These are phyloP conservation scores for Phylloporus sp. DNA, from an alignment of 1,284 basidiomycete species.

Conservation along the genomic window DNA sequence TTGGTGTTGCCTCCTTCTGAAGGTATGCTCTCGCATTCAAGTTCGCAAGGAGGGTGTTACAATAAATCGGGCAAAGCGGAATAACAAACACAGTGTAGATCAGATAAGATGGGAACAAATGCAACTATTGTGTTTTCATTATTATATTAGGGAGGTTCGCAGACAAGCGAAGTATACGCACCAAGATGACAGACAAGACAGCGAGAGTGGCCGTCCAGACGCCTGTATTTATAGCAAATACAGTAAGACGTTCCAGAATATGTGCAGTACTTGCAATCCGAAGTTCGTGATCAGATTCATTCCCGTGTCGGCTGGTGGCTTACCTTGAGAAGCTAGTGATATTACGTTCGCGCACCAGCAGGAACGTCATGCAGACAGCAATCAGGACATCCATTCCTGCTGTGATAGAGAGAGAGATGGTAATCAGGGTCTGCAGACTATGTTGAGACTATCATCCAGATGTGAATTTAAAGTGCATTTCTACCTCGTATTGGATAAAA, in stretches of 20 bases:
- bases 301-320: not conserved
- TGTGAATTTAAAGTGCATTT: not conserved
- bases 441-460: not conserved
- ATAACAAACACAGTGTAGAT: not conserved
- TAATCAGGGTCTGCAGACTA: not conserved
- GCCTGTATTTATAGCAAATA: not conserved
- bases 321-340: not conserved
- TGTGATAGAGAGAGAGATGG: not conserved
- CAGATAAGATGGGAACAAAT: not conserved
- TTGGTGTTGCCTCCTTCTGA: not conserved
- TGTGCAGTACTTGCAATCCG: not conserved
- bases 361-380: not conserved
- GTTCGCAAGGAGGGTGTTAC: not conserved
- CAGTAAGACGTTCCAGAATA: not conserved
- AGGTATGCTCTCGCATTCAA: not conserved
- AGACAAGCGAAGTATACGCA: not conserved
- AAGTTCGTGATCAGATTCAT: not conserved
- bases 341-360: not conserved
- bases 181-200: not conserved
- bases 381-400: not conserved
- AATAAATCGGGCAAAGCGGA: not conserved
- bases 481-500: not conserved
- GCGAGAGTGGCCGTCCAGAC: not conserved
- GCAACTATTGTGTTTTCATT: not conserved
- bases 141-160: not conserved